Evolutionary conservation across 2,329 filamentous ascomycete species (phyloP).

Genomic region (Neophaeococcomyces mojaviensis): DNA sequence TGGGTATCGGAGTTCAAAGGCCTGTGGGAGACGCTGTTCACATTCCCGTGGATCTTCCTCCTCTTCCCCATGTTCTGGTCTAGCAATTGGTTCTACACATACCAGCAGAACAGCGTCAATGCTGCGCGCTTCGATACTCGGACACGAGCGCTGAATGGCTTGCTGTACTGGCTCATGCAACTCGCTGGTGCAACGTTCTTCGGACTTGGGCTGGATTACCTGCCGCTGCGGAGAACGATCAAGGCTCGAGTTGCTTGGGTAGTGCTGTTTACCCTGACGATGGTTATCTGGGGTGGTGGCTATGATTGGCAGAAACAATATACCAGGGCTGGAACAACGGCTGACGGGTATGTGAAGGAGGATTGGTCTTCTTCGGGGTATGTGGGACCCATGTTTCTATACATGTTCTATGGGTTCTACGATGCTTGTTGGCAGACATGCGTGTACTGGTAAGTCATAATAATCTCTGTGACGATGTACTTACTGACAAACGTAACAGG

Average conservation of each 20-base stretch:
- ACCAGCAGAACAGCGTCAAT: constrained; percentile 71
- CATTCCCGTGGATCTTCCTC: constrained; percentile 64
- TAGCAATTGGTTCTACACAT: constrained; percentile 74
- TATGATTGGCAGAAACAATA: constrained; percentile 66
- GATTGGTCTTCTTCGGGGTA: constrained; percentile 67
- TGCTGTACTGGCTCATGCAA: constrained; percentile 73
- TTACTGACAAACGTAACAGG: constrained; percentile 51
- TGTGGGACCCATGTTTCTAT: constrained; percentile 75
- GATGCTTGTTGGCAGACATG: constrained; percentile 86
- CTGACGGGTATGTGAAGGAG: constrained; percentile 21
- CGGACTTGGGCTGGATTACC: constrained; percentile 52
- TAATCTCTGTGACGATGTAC: neutral
- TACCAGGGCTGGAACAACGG: constrained; percentile 35
- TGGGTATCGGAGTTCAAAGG: constrained; percentile 74
- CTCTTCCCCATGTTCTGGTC: constrained; percentile 77
- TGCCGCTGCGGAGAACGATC: constrained; percentile 57
- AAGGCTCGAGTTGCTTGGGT: constrained; percentile 59
- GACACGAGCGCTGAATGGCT: constrained; percentile 66
- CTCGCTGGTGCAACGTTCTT: constrained; percentile 69
- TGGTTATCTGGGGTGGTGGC: constrained; percentile 75
- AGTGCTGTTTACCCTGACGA: constrained; percentile 60
- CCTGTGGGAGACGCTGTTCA: constrained; percentile 62
- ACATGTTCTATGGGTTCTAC: constrained; percentile 84
- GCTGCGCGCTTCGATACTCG: constrained; percentile 63
- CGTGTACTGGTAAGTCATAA: constrained; percentile 65